Percentiles rank a stretch among this genome's conserved stretches.
Conservation (phyloP, 2,329 filamentous ascomycete genomes). For the Monosporascus sp. region DNA sequence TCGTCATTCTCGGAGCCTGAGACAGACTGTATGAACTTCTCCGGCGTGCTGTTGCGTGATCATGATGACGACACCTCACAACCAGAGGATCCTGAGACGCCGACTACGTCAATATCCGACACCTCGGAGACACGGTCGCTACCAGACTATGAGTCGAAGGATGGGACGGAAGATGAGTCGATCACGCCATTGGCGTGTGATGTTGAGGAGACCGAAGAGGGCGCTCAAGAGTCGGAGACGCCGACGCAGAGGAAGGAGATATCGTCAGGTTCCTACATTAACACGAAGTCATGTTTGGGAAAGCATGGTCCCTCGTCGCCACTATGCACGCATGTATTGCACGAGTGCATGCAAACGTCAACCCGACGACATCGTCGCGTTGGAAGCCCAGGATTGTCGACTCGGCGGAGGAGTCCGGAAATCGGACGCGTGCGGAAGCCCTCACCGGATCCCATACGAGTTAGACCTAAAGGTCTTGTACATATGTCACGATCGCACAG, state of each 20-base stretch:
- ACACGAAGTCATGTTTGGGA: constrained; percentile 18
- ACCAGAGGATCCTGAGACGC: constrained; percentile 39
- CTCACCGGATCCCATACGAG: constrained; percentile 34
- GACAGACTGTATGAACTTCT: constrained; percentile 33
- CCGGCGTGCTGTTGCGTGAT: constrained; percentile 30
- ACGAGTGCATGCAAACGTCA: constrained; percentile 16
- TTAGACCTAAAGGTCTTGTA: constrained; percentile 36
- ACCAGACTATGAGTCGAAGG: constrained; percentile 26
- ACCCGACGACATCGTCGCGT: constrained; percentile 28
- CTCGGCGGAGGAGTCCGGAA: constrained; percentile 42
- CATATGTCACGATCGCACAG: constrained; percentile 27
- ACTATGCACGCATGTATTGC: constrained; percentile 6
- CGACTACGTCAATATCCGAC: constrained; percentile 41
- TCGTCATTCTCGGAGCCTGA: constrained; percentile 51
- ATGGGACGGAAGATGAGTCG: constrained; percentile 21
- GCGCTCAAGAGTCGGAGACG: constrained; percentile 38
- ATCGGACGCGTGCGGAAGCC: constrained; percentile 46
- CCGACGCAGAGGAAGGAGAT: constrained; percentile 38
- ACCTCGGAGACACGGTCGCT: constrained; percentile 35
- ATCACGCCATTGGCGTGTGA: constrained; percentile 16
- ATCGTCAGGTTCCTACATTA: constrained; percentile 20
- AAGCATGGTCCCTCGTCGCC: constrained; percentile 30
- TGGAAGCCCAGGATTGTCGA: constrained; percentile 27
- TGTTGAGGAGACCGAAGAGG: constrained; percentile 27
- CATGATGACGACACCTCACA: constrained; percentile 39